Conservation (phyloP, 129 eudicot species). For the Ambrosia trifida region DNA sequence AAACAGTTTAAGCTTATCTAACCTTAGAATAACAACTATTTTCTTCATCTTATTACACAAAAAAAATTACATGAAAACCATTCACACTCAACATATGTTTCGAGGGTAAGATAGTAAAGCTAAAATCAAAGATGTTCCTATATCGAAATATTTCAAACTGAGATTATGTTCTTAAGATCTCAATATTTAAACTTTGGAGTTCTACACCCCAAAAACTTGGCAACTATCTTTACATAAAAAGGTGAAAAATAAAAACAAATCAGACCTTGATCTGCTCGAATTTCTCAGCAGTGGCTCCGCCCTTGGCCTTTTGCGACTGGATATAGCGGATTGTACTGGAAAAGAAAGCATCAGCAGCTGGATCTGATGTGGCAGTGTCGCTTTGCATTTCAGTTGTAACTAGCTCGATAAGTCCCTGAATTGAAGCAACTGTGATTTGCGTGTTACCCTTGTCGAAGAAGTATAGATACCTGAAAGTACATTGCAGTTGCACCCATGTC, state of each 20-base stretch:
- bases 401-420: slow-evolving; percentile 76
- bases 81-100: not conserved
- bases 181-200: not conserved
- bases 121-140: slow-evolving; percentile 27
- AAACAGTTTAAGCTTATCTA: not conserved
- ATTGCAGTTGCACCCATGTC: not conserved
- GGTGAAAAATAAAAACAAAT: slow-evolving; percentile 13
- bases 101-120: not conserved
- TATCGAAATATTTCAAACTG: slow-evolving; percentile 23
- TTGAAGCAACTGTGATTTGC: slow-evolving; percentile 77
- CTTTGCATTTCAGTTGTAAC: slow-evolving; percentile 83
- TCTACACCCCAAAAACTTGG: slow-evolving; percentile 20
- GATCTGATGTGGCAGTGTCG: slow-evolving; percentile 61
- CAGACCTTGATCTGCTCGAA: slow-evolving; percentile 60
- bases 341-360: slow-evolving; percentile 87
- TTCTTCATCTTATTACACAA: not conserved
- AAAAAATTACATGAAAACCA: not conserved
- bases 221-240: slow-evolving; percentile 20
- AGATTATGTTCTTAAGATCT: slow-evolving; percentile 23
- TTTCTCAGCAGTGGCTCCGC: slow-evolving; percentile 88
- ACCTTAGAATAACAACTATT: not conserved
- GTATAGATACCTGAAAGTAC: slow-evolving; percentile 74
- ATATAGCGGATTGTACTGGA: slow-evolving; percentile 84
- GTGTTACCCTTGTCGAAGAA: slow-evolving; percentile 94
- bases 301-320: slow-evolving; percentile 95